Percentiles rank a stretch among this genome's conserved stretches.
Conservation (phyloP, 352 stramenopile genomes). For the Elongisporangium undulatum region DNA sequence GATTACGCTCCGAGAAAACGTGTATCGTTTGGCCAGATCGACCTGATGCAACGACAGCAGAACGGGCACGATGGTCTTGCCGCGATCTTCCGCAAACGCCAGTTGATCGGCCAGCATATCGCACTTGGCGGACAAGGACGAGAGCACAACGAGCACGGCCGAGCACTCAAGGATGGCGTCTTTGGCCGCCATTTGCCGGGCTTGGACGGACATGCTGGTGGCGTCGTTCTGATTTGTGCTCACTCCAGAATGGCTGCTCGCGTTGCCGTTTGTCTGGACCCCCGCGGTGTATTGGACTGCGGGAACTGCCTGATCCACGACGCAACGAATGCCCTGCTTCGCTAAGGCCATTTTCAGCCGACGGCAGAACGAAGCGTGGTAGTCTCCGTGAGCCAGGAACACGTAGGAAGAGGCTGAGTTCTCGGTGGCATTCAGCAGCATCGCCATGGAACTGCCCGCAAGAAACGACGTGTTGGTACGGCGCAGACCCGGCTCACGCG, state of each 20-base stretch:
- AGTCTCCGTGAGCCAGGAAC: slow-evolving; percentile 76
- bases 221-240: slow-evolving; percentile 3
- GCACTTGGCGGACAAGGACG: slow-evolving; percentile 58
- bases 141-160: slow-evolving; percentile 66
- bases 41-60: slow-evolving; percentile 71
- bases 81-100: slow-evolving; percentile 76
- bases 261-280: slow-evolving; percentile 10
- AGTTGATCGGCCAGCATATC: slow-evolving; percentile 71
- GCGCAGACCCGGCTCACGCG: neutral
- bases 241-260: slow-evolving; percentile 7
- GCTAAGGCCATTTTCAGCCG: slow-evolving; percentile 47
- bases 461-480: neutral
- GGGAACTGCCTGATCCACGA: slow-evolving; percentile 48
- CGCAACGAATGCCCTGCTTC: slow-evolving; percentile 52
- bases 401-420: slow-evolving; percentile 30
- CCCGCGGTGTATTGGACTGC: slow-evolving; percentile 31
- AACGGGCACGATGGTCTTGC: slow-evolving; percentile 67
- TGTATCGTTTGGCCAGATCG: slow-evolving; percentile 75
- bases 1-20: slow-evolving; percentile 66
- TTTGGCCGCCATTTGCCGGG: slow-evolving; percentile 65
- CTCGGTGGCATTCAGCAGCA: neutral
- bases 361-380: slow-evolving; percentile 59
- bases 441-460: neutral
- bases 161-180: slow-evolving; percentile 67
- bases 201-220: slow-evolving; percentile 32